A percentile compares a stretch with the other conserved stretches of the same genome.
Conservation (phyloP, 306 rosid species). For the Gynostemma pentaphyllum region DNA sequence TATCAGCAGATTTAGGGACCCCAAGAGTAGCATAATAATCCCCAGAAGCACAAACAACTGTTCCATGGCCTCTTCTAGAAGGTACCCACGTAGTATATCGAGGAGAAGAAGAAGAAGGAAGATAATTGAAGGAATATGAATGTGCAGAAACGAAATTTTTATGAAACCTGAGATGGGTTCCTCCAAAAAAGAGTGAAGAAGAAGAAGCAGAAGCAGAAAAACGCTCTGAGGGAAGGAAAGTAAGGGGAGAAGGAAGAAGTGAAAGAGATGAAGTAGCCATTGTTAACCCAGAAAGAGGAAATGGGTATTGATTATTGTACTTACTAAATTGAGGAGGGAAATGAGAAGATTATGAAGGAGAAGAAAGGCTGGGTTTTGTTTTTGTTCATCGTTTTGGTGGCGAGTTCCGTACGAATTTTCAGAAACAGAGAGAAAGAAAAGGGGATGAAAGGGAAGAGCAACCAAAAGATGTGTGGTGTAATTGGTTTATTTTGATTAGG, state of each 20-base stretch:
- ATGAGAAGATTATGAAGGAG: no score
- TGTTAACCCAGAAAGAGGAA: slow-evolving; percentile 5
- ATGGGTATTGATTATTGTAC: slow-evolving; percentile 7
- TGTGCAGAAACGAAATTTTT: slow-evolving; percentile 30
- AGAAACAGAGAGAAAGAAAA: not conserved
- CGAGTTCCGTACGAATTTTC: not conserved
- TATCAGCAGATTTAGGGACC: slow-evolving; percentile 58
- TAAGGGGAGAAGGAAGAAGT: slow-evolving; percentile 31
- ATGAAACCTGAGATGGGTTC: slow-evolving; percentile 37
- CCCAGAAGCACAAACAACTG: slow-evolving; percentile 53
- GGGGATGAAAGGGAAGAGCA: not conserved
- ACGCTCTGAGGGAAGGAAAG: slow-evolving; percentile 16
- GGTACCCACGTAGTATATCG: slow-evolving; percentile 19
- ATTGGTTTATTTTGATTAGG: no score
- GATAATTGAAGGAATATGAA: slow-evolving; percentile 7
- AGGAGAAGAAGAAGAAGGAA: slow-evolving; percentile 19
- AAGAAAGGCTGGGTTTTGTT: not conserved
- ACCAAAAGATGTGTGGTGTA: slow-evolving; percentile 1
- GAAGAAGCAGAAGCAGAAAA: slow-evolving; percentile 16
- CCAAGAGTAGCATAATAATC: slow-evolving; percentile 90
- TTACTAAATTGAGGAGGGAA: slow-evolving; percentile 10
- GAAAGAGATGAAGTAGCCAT: slow-evolving; percentile 59
- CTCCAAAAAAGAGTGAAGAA: slow-evolving; percentile 23
- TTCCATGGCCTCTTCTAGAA: slow-evolving; percentile 27
- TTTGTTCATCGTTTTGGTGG: slow-evolving; percentile 15